Evolutionary conservation across 2,329 filamentous ascomycete species (phyloP).

Genomic region (Fusarium praegraminearum): DNA sequence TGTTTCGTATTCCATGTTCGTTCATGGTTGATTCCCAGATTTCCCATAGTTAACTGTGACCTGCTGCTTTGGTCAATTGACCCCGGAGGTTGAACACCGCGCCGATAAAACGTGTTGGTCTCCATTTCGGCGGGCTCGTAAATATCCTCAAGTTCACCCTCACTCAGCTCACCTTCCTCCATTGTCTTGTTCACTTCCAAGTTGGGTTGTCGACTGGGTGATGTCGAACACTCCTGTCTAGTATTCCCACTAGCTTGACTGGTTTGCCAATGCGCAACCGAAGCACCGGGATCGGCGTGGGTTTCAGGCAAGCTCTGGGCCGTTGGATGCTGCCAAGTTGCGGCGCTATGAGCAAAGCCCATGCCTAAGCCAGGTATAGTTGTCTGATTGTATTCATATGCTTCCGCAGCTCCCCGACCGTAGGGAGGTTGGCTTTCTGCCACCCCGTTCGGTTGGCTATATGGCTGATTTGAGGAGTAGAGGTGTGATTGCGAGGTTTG

Average conservation of each 20-base stretch:
- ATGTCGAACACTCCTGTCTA: background rate
- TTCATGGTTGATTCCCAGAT: background rate
- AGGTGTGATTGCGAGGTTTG: conserved; percentile 39
- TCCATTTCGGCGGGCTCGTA: conserved; percentile 59
- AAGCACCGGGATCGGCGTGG: background rate
- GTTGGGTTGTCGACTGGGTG: conserved; percentile 13
- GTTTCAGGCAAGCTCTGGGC: conserved; percentile 11
- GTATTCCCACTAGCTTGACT: background rate
- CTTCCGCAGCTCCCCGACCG: conserved; percentile 23
- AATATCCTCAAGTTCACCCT: conserved; percentile 71
- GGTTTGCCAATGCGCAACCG: background rate
- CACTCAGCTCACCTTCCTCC: conserved; percentile 84
- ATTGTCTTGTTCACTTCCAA: conserved; percentile 32
- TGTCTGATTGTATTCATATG: conserved; percentile 47
- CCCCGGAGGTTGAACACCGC: background rate
- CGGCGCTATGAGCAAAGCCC: conserved; percentile 39
- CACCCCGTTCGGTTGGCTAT: conserved; percentile 22
- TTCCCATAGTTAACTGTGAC: background rate
- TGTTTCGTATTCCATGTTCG: conserved; percentile 12
- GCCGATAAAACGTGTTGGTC: background rate
- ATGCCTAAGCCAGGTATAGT: conserved; percentile 54
- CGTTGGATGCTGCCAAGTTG: conserved; percentile 35
- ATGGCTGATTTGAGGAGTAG: conserved; percentile 31
- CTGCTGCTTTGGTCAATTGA: background rate
- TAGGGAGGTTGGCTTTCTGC: conserved; percentile 14